phyloP scores from a whole-genome alignment of 78 protist genomes.

The Isochrysis galbana region DNA sequence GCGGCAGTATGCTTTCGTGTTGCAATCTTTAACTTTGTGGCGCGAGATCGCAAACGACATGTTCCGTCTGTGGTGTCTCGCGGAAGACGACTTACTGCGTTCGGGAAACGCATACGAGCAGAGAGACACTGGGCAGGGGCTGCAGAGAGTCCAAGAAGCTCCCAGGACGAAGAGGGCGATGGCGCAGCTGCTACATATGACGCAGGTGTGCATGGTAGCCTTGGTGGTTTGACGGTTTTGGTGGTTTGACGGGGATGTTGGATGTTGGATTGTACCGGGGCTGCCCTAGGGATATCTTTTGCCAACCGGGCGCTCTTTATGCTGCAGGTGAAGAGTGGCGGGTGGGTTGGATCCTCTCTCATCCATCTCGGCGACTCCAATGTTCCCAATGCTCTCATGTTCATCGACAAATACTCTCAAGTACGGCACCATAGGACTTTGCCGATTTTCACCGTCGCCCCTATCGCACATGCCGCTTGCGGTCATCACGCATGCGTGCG shows the following conservation, averaged over 20 bases:
- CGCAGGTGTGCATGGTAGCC: slow-evolving; percentile 62
- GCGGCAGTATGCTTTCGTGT: slow-evolving; percentile 75
- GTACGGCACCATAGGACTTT: too few species aligned
- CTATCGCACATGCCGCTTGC: too few species aligned
- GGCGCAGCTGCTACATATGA: slow-evolving; percentile 48
- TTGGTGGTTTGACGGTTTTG: slow-evolving; percentile 51
- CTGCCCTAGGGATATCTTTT: not conserved
- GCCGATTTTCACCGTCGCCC: too few species aligned
- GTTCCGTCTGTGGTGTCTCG: slow-evolving; percentile 65
- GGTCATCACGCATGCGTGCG: too few species aligned
- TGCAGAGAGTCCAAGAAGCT: slow-evolving; percentile 78
- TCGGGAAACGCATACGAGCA: slow-evolving; percentile 34
- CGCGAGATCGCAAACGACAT: slow-evolving; percentile 85
- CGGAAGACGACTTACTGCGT: slow-evolving; percentile 51
- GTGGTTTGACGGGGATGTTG: not conserved
- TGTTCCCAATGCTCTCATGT: slow-evolving; percentile 94
- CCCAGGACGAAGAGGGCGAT: slow-evolving; percentile 68
- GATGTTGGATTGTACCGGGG: not conserved
- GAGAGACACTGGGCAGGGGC: slow-evolving; percentile 89
- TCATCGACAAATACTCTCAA: slow-evolving; percentile 95
- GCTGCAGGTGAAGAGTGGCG: slow-evolving; percentile 43
- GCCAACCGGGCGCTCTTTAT: too few species aligned
- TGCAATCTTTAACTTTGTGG: slow-evolving; percentile 89
- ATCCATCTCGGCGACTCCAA: slow-evolving; percentile 93
- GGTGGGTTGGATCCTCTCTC: slow-evolving; percentile 92